Evolutionary conservation across 73 alveolate genomes (phyloP), one percentile per base, ranked within the genome.

Genomic region (Paramecium caudatum): DNA sequence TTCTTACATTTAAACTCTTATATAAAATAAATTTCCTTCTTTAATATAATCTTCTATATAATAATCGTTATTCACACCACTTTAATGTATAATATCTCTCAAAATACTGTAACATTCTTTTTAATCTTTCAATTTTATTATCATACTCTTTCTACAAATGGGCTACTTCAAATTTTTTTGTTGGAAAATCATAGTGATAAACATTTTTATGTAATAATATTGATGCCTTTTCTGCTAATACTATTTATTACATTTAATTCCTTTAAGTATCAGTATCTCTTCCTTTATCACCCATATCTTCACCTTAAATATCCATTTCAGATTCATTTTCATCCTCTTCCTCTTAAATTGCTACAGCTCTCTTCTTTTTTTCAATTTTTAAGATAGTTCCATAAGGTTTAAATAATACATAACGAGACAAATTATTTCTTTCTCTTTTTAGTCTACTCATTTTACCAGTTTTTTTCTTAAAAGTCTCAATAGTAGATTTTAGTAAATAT

Each of bases 401-500:
- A 21, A 39, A 74, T 5, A 74, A 12, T 9, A 45, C 69, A 74
- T 27, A 74, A 17, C 46, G 36, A 0, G 62, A 41, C 3, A 74
- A 13, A 17, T n/a, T 43, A 17, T 19, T n/a, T 74, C 62, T n/a
- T 5, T 74, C 62, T 0, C 34, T 27, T 21, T 15, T 74, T 8
- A 41, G 65, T 86, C 30, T 86, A 37, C 23, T 70, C 74, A 23
- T 86, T 63, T 55, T 70, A 37, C 61, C 43, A 12, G 74, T 46
- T 23, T 62, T 78, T 16, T 36, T 62, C 47, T 86, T 86, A 63
- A 86, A 86, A 34, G 21, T n/a, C 19, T 86, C 93, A 4, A 86
- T 65, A 3, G 93, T 86, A 0, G 82, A 63, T 62, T 39, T 63
- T 12, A 63, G 21, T 16, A 86, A 25, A 41, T 86, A 86, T 17